Base-by-base conservation (phyloP, 2,329 filamentous ascomycete genomes). In the Cladosporium sp. region DNA sequence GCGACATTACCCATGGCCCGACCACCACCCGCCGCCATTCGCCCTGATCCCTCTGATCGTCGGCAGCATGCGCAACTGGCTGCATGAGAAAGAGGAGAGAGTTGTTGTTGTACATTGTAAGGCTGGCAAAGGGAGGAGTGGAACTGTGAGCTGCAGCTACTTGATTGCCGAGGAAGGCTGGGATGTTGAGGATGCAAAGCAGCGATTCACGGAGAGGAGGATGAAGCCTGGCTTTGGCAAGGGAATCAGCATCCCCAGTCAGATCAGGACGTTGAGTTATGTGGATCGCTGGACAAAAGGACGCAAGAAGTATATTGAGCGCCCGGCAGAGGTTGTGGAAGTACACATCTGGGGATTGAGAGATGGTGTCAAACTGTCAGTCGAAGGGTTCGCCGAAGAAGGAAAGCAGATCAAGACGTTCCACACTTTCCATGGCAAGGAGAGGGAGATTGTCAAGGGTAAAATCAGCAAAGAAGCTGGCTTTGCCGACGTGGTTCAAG, bases 71-170 rank as follows among this genome's bases (percentile, higher is more conserved):
- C 83, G 89, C 61, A 90, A 93, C 69, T 97, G 93, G 91, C 73
- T 95, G 55, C 78, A 82, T 49, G 82, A 82, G 14, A 78, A 79
- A 9, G 77, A 79, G 12, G 69, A 72, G 22, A 81, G 91, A 36
- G 90, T 97, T 0, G 88, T 88, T 0, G 92, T 97, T 6, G 91
- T 97, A 7, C 94, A 99, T 74, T 97, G 94, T 79, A 97, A 97
- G 72, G 94, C 94, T 1, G 94, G 94, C 2, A 99, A 99, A 74
- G 94, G 94, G 1, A 82, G 94, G 52, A 96, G 90, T 64, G 94
- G 94, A 3, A 96, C 91, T 0, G 85, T 91, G 67, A 87, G 88
- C 30, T 96, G 90, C 74, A 90, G 88, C 66, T 97, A 96, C 72
- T 78, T 99, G 59, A 94, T 99, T 67, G 87, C 89, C 7, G 90